Conservation (phyloP, 2,329 filamentous ascomycete genomes). For the Cladosporium sp. region DNA sequence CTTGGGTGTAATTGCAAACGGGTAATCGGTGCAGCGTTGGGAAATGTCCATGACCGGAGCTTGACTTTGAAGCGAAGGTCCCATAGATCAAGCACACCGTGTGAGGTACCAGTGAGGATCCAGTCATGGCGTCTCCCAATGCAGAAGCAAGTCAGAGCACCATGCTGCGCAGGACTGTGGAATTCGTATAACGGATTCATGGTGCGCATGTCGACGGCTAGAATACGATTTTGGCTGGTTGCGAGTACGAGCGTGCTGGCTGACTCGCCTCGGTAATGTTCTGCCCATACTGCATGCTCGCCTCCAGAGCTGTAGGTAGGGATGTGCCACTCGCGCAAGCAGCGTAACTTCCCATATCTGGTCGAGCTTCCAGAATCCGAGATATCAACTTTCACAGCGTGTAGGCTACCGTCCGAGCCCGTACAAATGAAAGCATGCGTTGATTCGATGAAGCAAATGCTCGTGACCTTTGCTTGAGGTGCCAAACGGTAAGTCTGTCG, state of each 20-base stretch:
- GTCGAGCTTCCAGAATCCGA: conserved; percentile 42
- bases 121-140: conserved; percentile 82
- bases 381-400: conserved; percentile 79
- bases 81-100: conserved; percentile 91
- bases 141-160: conserved; percentile 85
- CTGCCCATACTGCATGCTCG: conserved; percentile 83
- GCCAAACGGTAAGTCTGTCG: conserved; percentile 78
- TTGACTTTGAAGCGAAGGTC: conserved; percentile 91
- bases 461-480: conserved; percentile 66
- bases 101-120: conserved; percentile 85
- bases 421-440: conserved; percentile 92
- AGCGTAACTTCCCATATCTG: conserved; percentile 71
- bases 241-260: conserved; percentile 79
- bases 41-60: conserved; percentile 81
- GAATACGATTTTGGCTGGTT: conserved; percentile 76
- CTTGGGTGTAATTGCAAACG: conserved; percentile 70
- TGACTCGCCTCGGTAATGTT: conserved; percentile 80
- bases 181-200: conserved; percentile 79
- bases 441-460: conserved; percentile 85
- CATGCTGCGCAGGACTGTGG: conserved; percentile 85
- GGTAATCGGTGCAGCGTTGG: conserved; percentile 74
- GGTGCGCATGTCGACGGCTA: conserved; percentile 79
- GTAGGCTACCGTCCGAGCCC: conserved; percentile 81
- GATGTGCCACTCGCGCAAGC: conserved; percentile 78
- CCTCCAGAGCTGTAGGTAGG: conserved; percentile 41